Evolutionary conservation across 2,329 filamentous ascomycete genomes (phyloP).

Genomic region (Diplodia corticola): DNA sequence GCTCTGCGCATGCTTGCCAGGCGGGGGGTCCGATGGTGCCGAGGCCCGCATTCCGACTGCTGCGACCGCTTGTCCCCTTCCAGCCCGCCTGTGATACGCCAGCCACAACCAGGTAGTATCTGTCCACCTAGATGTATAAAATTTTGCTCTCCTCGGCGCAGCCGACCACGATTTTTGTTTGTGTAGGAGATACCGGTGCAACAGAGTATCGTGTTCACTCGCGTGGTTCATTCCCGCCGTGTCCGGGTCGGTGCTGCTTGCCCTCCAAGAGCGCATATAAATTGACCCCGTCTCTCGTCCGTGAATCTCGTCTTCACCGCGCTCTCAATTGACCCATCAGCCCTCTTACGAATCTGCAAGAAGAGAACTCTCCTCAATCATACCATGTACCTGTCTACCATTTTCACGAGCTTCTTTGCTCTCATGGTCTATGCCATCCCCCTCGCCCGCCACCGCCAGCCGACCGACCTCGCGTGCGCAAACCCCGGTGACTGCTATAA

Average conservation of each 20-base stretch:
- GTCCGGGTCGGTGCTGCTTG: neutral
- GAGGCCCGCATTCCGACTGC: conserved; percentile 3
- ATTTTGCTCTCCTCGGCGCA: neutral
- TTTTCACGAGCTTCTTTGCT: conserved; percentile 11
- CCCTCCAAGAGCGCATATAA: neutral
- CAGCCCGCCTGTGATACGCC: conserved; percentile 1
- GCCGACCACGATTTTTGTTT: conserved; percentile 1
- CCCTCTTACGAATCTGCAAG: neutral
- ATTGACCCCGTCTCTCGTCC: neutral
- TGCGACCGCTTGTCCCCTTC: neutral
- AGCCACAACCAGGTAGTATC: conserved; percentile 7
- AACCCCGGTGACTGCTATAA: neutral
- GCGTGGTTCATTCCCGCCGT: conserved; percentile 8
- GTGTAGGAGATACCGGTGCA: neutral
- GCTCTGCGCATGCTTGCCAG: neutral
- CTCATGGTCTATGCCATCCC: neutral
- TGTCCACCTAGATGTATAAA: conserved; percentile 7
- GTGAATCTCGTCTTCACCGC: neutral
- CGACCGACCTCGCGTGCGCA: neutral
- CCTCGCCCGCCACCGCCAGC: neutral
- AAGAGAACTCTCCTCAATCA: neutral
- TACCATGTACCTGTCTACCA: neutral
- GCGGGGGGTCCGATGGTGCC: neutral
- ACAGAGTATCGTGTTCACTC: neutral
- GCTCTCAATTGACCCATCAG: neutral